Conservation (phyloP, 2,329 filamentous ascomycete genomes). For the Trichoderma guizhouense region DNA sequence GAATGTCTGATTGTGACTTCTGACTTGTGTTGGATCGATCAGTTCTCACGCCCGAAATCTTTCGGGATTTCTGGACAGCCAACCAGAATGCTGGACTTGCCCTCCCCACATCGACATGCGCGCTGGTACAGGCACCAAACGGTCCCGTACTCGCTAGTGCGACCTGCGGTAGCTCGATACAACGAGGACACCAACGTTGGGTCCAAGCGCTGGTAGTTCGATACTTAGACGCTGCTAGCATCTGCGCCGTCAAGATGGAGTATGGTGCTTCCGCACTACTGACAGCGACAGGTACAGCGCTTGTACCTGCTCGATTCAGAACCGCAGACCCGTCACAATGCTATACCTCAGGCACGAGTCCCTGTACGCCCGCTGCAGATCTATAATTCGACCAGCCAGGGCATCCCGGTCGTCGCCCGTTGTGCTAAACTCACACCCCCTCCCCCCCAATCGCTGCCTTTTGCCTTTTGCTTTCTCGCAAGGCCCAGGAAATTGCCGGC, state of each 20-base stretch:
- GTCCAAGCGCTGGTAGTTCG: not conserved
- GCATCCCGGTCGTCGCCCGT: not conserved
- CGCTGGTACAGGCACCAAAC: not conserved
- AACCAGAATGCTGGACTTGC: not conserved
- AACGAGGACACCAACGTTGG: not conserved
- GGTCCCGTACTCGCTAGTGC: not conserved
- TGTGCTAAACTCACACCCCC: not conserved
- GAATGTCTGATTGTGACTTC: not conserved
- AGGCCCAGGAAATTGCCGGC: constrained; percentile 8
- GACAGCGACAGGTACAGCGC: not conserved
- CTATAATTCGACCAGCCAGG: not conserved
- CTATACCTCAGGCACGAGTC: constrained; percentile 1
- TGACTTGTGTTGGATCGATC: not conserved
- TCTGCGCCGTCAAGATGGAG: not conserved
- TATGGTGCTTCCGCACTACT: not conserved
- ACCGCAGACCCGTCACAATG: not conserved
- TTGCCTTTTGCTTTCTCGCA: not conserved
- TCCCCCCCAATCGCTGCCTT: not conserved
- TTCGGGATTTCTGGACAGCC: not conserved
- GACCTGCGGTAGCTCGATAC: not conserved
- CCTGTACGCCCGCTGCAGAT: not conserved
- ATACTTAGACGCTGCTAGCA: not conserved
- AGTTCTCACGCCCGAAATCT: not conserved
- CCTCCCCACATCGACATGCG: not conserved
- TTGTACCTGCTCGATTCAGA: not conserved